phyloP scores from a whole-genome alignment of 805 yeast genomes.

The Aciculoconidium aculeatum region DNA sequence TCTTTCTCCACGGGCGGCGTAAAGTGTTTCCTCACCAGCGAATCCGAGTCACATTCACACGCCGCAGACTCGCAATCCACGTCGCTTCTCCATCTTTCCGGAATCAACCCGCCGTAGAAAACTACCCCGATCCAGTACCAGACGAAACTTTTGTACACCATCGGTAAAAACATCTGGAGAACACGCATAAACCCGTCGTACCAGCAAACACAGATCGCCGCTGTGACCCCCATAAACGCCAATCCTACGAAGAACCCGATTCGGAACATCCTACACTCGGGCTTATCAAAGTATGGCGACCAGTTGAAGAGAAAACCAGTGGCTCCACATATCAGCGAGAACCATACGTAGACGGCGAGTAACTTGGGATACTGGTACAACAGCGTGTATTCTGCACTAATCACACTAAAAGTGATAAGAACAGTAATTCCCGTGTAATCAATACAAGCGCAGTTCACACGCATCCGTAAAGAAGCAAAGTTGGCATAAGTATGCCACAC shows the following conservation, averaged over 20 bases:
- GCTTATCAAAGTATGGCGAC: slow-evolving; percentile 87
- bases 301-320: slow-evolving; percentile 79
- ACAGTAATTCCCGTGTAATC: slow-evolving; percentile 94
- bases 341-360: slow-evolving; percentile 42
- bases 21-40: slow-evolving; percentile 32
- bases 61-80: slow-evolving; percentile 40
- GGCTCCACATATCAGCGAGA: slow-evolving; percentile 62
- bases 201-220: slow-evolving; percentile 51
- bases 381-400: slow-evolving; percentile 79
- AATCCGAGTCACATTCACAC: slow-evolving; percentile 17
- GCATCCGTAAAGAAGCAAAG: slow-evolving; percentile 54
- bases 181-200: slow-evolving; percentile 54
- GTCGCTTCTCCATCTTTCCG: slow-evolving; percentile 82
- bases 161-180: slow-evolving; percentile 55
- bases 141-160: slow-evolving; percentile 57
- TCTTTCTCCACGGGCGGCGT: slow-evolving; percentile 30
- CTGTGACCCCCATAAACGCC: slow-evolving; percentile 66
- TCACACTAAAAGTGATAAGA: slow-evolving; percentile 80
- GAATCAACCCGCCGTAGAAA: slow-evolving; percentile 81
- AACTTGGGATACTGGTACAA: slow-evolving; percentile 57
- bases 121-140: slow-evolving; percentile 81
- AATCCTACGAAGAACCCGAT: slow-evolving; percentile 75
- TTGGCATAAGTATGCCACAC: slow-evolving; percentile 91
- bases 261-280: slow-evolving; percentile 75
- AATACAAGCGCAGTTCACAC: slow-evolving; percentile 82